phyloP scores from a whole-genome alignment of 2,329 filamentous ascomycete genomes.

The Fusarium nematophilum region DNA sequence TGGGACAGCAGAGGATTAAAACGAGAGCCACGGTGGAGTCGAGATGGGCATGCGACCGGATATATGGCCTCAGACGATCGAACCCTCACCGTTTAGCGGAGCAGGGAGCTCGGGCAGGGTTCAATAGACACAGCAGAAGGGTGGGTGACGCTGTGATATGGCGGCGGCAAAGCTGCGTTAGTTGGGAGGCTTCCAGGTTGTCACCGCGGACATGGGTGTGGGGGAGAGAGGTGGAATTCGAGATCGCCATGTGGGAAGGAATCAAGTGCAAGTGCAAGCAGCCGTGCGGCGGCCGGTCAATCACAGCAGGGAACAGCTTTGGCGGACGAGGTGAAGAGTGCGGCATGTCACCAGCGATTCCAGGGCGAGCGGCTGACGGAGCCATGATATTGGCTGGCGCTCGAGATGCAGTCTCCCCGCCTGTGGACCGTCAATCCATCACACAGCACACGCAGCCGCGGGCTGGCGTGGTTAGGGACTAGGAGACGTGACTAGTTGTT shows the following conservation, averaged over 20 bases:
- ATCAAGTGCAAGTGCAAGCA: neutral
- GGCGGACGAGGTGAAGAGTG: conserved; percentile 24
- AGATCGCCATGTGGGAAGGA: conserved; percentile 47
- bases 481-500: too few species aligned
- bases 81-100: conserved; percentile 34
- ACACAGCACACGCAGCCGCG: conserved; percentile 46
- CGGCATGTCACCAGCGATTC: conserved; percentile 22
- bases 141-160: conserved; percentile 38
- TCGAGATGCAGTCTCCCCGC: conserved; percentile 40
- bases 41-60: conserved; percentile 37
- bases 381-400: conserved; percentile 65
- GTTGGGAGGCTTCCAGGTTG: neutral
- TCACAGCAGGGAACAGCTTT: conserved; percentile 34
- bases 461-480: conserved; percentile 27
- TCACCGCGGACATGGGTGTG: conserved; percentile 31
- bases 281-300: conserved; percentile 34
- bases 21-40: conserved; percentile 38
- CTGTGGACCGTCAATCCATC: conserved; percentile 40
- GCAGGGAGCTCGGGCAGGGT: conserved; percentile 33
- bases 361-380: conserved; percentile 58
- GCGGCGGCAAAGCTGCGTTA: conserved; percentile 30
- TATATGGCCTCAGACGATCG: conserved; percentile 43
- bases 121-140: conserved; percentile 31
- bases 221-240: conserved; percentile 40
- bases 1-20: conserved; percentile 41